These are phyloP conservation scores for Colletotrichum scovillei DNA, from an alignment of 2,329 filamentous ascomycete species.

Conservation along the genomic window DNA sequence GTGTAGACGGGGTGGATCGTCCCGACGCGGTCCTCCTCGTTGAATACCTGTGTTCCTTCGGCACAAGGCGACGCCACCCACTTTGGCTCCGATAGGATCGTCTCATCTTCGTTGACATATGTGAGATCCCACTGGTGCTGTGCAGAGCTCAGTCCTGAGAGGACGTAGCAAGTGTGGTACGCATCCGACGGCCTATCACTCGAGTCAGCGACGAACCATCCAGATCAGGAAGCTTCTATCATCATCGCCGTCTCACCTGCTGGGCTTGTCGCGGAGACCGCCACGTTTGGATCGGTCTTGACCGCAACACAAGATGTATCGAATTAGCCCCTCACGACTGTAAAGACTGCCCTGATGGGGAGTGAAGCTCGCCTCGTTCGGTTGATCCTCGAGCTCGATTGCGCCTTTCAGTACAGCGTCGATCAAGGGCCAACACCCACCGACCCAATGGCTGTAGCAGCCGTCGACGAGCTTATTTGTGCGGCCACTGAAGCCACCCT, in stretches of 20 bases:
- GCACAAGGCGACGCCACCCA: slow-evolving; percentile 62
- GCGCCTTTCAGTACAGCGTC: slow-evolving; percentile 78
- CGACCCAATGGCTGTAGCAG: slow-evolving; percentile 98
- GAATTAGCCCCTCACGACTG: slow-evolving; percentile 84
- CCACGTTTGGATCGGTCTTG: slow-evolving; percentile 79
- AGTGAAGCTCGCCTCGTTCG: slow-evolving; percentile 42
- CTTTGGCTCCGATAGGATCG: slow-evolving; percentile 49
- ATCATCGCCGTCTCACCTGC: slow-evolving; percentile 71
- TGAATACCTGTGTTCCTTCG: slow-evolving; percentile 71
- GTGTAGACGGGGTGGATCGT: slow-evolving; percentile 87
- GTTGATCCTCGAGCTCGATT: slow-evolving; percentile 40
- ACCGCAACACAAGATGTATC: slow-evolving; percentile 91
- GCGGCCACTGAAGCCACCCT: slow-evolving; percentile 91
- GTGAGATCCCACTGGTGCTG: slow-evolving; percentile 74
- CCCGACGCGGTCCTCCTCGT: slow-evolving; percentile 75
- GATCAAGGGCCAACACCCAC: slow-evolving; percentile 91
- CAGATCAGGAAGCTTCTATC: neutral
- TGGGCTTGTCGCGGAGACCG: slow-evolving; percentile 92
- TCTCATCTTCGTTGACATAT: slow-evolving; percentile 42
- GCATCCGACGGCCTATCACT: slow-evolving; percentile 76
- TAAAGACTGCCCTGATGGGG: slow-evolving; percentile 66
- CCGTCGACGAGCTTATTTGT: slow-evolving; percentile 99
- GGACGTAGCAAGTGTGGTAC: slow-evolving; percentile 93
- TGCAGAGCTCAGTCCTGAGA: slow-evolving; percentile 85
- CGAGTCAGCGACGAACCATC: slow-evolving; percentile 4